phyloP scores from a whole-genome alignment of 2,329 filamentous ascomycete species.

The Amesomyces nigricolor region DNA sequence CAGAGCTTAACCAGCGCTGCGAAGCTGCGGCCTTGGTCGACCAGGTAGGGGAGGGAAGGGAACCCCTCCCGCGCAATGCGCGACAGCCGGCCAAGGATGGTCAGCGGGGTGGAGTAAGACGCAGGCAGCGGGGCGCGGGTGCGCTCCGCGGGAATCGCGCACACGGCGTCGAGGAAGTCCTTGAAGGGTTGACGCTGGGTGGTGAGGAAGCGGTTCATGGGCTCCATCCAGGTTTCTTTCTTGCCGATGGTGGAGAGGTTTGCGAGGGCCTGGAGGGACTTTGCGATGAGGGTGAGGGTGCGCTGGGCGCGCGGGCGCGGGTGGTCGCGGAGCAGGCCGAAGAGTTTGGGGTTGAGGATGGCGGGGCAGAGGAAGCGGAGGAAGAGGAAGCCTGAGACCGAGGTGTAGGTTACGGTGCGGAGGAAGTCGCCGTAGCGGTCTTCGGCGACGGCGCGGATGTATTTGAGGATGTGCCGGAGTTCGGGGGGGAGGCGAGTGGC shows the following conservation, averaged over 20 bases:
- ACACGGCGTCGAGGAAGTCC: conserved; percentile 79
- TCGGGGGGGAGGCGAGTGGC: conserved; percentile 71
- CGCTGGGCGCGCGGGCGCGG: conserved; percentile 77
- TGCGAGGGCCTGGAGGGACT: conserved; percentile 82
- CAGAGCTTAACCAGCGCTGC: conserved; percentile 78
- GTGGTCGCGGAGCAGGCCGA: conserved; percentile 77
- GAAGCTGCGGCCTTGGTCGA: conserved; percentile 82
- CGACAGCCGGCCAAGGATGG: conserved; percentile 78
- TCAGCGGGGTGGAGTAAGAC: conserved; percentile 86
- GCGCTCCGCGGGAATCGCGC: conserved; percentile 70
- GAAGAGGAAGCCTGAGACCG: conserved; percentile 91
- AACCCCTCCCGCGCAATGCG: conserved; percentile 83
- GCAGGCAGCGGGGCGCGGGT: conserved; percentile 63
- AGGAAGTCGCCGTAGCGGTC: conserved; percentile 92
- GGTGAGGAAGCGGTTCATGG: conserved; percentile 85
- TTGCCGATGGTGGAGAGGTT: conserved; percentile 89
- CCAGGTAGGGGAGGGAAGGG: conserved; percentile 84
- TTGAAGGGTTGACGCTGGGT: conserved; percentile 75
- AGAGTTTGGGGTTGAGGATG: conserved; percentile 92
- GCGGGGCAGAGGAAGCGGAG: conserved; percentile 92
- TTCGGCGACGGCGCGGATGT: conserved; percentile 86
- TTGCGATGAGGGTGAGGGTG: conserved; percentile 86
- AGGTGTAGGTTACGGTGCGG: conserved; percentile 84
- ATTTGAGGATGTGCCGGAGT: conserved; percentile 78
- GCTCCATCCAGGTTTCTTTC: conserved; percentile 98